Evolutionary conservation across 306 rosid species (phyloP).

Genomic region (Quercus agrifolia): DNA sequence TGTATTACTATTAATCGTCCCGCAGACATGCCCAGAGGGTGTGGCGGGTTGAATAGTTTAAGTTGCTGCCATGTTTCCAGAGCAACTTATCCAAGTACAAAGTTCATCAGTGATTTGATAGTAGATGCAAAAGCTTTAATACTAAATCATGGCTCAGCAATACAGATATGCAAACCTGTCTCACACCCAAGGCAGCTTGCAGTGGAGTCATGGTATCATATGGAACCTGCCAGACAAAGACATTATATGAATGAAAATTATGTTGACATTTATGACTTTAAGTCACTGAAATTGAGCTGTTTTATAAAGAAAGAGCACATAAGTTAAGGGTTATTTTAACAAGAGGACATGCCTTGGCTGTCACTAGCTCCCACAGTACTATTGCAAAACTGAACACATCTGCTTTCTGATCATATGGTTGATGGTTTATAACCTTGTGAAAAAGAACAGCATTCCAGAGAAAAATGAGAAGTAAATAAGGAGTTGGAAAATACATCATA

Average conservation of each 20-base stretch:
- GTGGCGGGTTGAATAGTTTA: background rate
- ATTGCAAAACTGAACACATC: conserved; percentile 95
- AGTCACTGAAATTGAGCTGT: background rate
- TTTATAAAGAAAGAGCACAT: conserved; percentile 9
- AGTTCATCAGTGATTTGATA: conserved; percentile 3
- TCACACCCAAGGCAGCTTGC: conserved; percentile 99
- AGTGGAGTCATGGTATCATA: conserved; percentile 98
- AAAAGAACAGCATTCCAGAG: conserved; percentile 30
- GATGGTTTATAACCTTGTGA: conserved; percentile 92
- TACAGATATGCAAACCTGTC: conserved; percentile 73
- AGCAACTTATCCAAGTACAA: background rate
- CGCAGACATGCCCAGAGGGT: too few species aligned
- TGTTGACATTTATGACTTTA: background rate
- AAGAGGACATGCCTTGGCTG: conserved; percentile 71
- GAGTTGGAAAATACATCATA: conserved; percentile 10
- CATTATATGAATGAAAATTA: conserved; percentile 6
- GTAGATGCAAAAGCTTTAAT: background rate
- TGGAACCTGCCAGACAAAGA: conserved; percentile 65
- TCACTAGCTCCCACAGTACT: conserved; percentile 96
- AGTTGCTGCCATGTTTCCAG: background rate
- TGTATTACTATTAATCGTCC: background rate
- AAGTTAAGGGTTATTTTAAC: background rate
- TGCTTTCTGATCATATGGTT: conserved; percentile 95
- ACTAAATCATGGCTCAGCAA: background rate
- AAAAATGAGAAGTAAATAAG: conserved; percentile 18